phyloP scores from a whole-genome alignment of 768 basidiomycete species.

The Rhodotorula toruloides region DNA sequence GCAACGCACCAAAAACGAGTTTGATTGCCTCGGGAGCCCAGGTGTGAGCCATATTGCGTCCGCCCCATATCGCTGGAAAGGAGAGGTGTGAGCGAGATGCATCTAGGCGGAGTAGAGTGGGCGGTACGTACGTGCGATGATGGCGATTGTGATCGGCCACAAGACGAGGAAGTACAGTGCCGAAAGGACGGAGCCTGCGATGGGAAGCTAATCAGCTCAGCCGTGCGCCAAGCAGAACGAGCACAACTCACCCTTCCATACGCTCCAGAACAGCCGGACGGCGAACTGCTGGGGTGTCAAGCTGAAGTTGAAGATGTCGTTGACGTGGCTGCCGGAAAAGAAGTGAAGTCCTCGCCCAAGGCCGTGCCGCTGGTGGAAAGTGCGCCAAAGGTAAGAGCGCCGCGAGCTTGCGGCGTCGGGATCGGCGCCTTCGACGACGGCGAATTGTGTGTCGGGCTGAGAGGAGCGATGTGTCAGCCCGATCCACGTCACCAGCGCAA shows the following conservation, averaged over 20 bases:
- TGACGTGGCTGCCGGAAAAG: constrained; percentile 33
- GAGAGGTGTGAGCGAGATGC: background rate
- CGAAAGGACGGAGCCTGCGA: constrained; percentile 29
- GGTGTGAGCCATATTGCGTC: constrained; percentile 32
- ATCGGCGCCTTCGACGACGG: constrained; percentile 21
- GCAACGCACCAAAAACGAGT: constrained; percentile 25
- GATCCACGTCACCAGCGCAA: too few species aligned
- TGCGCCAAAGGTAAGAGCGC: constrained; percentile 22
- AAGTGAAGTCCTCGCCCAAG: constrained; percentile 34
- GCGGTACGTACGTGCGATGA: constrained; percentile 36
- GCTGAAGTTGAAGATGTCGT: constrained; percentile 34
- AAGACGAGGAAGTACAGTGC: constrained; percentile 38
- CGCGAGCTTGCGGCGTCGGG: constrained; percentile 15
- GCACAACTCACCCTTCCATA: constrained; percentile 27
- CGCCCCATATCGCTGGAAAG: constrained; percentile 28
- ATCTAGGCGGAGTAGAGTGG: background rate
- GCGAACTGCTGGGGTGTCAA: constrained; percentile 4
- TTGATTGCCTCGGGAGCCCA: constrained; percentile 38
- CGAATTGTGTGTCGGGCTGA: constrained; percentile 29
- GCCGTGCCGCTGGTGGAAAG: constrained; percentile 30
- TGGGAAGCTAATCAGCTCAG: background rate
- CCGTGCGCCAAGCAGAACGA: background rate
- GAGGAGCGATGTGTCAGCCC: background rate
- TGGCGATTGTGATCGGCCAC: constrained; percentile 41
- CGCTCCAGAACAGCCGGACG: constrained; percentile 23